Conservation (phyloP, 2,329 filamentous ascomycete species). For the Scytalidium sp. region DNA sequence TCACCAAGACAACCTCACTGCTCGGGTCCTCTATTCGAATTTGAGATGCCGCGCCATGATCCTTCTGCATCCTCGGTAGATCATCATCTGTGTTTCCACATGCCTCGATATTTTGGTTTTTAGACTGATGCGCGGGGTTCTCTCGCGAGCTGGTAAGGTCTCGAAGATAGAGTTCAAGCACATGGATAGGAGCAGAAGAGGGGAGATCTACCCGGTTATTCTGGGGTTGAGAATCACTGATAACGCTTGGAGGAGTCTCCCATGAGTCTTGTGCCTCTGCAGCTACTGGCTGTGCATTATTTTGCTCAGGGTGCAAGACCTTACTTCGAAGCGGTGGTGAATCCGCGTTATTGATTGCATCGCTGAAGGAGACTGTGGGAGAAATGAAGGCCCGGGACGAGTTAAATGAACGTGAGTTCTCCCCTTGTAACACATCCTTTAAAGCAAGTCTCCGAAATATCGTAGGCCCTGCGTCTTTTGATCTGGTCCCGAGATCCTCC, state of each 20-base stretch:
- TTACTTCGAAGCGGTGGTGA: slow-evolving; percentile 21
- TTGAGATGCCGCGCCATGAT: no score
- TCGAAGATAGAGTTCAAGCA: slow-evolving; percentile 48
- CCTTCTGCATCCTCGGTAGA: no score
- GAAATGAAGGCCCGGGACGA: slow-evolving; percentile 6
- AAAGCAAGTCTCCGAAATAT: neutral
- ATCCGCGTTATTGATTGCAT: slow-evolving; percentile 23
- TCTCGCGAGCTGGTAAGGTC: slow-evolving; percentile 25
- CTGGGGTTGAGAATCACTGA: slow-evolving; percentile 53
- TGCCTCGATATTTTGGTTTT: no score
- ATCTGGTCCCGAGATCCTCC: no score
- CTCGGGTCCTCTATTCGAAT: no score
- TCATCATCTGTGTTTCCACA: no score
- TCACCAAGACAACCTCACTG: no score
- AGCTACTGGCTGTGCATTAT: neutral
- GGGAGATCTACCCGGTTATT: slow-evolving; percentile 27
- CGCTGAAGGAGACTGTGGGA: slow-evolving; percentile 23
- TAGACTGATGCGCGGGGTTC: neutral
- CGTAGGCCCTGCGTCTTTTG: neutral
- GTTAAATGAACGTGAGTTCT: neutral
- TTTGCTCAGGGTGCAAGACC: slow-evolving; percentile 1
- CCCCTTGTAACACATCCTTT: neutral
- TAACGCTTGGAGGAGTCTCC: slow-evolving; percentile 44
- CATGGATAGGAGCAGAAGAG: slow-evolving; percentile 46
- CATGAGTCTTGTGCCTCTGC: slow-evolving; percentile 28